These are phyloP conservation scores for Diplodia scrobiculata DNA, from an alignment of 2,329 filamentous ascomycete genomes.

Conservation along the genomic window DNA sequence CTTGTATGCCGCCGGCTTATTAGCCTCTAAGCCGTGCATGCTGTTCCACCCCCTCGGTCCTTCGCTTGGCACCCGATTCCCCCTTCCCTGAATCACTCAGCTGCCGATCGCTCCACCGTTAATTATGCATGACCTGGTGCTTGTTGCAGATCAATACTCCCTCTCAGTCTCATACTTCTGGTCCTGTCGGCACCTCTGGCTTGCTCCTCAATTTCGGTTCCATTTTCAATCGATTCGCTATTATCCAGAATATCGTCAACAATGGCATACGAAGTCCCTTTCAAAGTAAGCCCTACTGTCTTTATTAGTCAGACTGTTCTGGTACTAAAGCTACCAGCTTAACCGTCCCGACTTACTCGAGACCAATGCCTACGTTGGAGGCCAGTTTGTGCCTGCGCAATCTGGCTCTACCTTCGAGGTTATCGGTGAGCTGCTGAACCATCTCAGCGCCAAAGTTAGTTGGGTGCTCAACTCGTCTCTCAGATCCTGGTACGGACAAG, in stretches of 20 bases:
- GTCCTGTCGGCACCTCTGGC: background rate
- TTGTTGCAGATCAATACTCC: background rate
- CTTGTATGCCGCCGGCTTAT: conserved; percentile 9
- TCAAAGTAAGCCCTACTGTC: conserved; percentile 43
- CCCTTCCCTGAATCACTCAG: background rate
- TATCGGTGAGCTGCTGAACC: conserved; percentile 45
- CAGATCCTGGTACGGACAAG: conserved; percentile 57
- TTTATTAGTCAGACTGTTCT: too few relatives aligned
- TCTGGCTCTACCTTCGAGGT: conserved; percentile 62
- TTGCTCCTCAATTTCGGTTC: background rate
- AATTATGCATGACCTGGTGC: conserved; percentile 4
- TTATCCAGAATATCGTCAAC: background rate
- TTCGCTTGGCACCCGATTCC: conserved; percentile 19
- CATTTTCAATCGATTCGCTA: background rate
- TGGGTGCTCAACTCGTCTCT: background rate
- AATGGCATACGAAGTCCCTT: conserved; percentile 40
- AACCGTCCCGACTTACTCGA: conserved; percentile 58
- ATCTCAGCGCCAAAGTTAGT: background rate
- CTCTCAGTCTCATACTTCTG: background rate
- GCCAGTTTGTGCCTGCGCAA: conserved; percentile 58
- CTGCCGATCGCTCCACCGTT: conserved; percentile 21
- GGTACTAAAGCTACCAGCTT: conserved; percentile 45
- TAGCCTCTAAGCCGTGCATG: conserved; percentile 18
- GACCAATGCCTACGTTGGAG: conserved; percentile 57
- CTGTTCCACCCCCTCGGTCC: conserved; percentile 12